These are phyloP conservation scores for Arthonia radiata DNA, from an alignment of 495 filamentous ascomycete genomes.

Conservation along the genomic window DNA sequence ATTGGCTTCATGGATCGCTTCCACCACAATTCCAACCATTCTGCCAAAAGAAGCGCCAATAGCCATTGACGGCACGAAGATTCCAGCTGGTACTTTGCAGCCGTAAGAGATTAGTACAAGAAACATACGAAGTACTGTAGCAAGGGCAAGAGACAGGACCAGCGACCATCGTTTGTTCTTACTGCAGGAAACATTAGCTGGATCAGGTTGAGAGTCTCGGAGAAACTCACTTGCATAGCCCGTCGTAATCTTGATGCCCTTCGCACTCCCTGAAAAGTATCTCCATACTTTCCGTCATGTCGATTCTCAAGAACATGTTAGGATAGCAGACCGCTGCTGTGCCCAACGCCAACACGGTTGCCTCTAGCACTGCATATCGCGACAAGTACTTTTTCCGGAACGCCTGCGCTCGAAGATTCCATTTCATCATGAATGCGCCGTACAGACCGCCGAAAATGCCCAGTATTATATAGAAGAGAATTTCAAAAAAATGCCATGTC, in stretches of 20 bases:
- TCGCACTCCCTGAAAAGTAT: constrained; percentile 91
- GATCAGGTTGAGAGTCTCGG: background rate
- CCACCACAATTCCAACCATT: constrained; percentile 82
- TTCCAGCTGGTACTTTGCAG: constrained; percentile 92
- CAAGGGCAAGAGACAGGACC: constrained; percentile 52
- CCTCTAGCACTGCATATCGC: constrained; percentile 69
- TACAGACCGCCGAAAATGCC: constrained; percentile 90
- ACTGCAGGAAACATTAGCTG: constrained; percentile 9
- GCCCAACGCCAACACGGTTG: constrained; percentile 52
- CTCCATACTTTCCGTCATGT: constrained; percentile 99
- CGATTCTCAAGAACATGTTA: constrained; percentile 85
- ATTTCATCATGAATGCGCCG: constrained; percentile 93
- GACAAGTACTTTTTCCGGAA: constrained; percentile 88
- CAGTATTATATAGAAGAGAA: constrained; percentile 75
- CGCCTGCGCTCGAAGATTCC: constrained; percentile 75
- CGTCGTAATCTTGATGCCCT: constrained; percentile 73
- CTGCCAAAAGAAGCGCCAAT: constrained; percentile 84
- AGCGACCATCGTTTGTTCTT: constrained; percentile 46
- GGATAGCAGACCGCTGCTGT: constrained; percentile 89
- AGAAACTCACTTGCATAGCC: constrained; percentile 51
- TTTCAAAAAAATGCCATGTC: constrained; percentile 92
- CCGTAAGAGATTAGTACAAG: constrained; percentile 94
- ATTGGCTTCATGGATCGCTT: constrained; percentile 63
- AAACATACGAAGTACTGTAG: constrained; percentile 56
- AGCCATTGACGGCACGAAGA: constrained; percentile 96